These are phyloP conservation scores for Volutella citrinella DNA, from an alignment of 2,329 filamentous ascomycete species.

Conservation along the genomic window DNA sequence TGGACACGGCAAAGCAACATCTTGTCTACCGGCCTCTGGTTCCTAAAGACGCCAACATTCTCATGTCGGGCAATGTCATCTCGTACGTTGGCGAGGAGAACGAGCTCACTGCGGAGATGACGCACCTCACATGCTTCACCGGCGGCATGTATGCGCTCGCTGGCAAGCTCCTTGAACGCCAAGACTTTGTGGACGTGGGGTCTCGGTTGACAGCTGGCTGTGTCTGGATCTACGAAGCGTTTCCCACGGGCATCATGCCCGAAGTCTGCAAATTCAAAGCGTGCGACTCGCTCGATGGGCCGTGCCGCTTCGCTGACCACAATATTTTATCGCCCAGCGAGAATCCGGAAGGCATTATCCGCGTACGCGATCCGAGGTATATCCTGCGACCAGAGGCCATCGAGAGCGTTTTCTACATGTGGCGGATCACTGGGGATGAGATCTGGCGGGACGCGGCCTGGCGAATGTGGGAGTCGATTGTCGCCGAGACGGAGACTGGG, in stretches of 20 bases:
- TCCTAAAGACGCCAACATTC: conserved; percentile 55
- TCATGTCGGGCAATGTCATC: conserved; percentile 50
- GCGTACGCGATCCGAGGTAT: conserved; percentile 43
- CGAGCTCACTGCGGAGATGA: conserved; percentile 33
- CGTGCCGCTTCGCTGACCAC: conserved; percentile 33
- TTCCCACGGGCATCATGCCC: conserved; percentile 52
- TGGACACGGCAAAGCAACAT: conserved; percentile 58
- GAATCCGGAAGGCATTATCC: conserved; percentile 58
- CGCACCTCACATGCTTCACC: conserved; percentile 68
- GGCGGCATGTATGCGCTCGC: conserved; percentile 70
- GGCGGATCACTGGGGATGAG: conserved; percentile 46
- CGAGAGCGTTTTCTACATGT: conserved; percentile 51
- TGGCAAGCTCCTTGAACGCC: conserved; percentile 54
- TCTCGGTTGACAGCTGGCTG: conserved; percentile 50
- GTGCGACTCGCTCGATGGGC: conserved; percentile 31
- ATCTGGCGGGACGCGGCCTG: conserved; percentile 44
- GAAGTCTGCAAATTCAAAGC: conserved; percentile 42
- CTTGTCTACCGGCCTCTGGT: conserved; percentile 69
- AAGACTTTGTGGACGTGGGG: conserved; percentile 46
- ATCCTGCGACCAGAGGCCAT: conserved; percentile 49
- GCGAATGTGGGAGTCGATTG: conserved; percentile 46
- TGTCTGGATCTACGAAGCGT: conserved; percentile 51
- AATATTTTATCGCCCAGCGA: conserved; percentile 23
- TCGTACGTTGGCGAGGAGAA: conserved; percentile 22
- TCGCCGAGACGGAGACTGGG: conserved; percentile 40